Evolutionary conservation across 805 yeast species (phyloP), one percentile per base, ranked within the genome.

Genomic region (Clavispora fructus): DNA sequence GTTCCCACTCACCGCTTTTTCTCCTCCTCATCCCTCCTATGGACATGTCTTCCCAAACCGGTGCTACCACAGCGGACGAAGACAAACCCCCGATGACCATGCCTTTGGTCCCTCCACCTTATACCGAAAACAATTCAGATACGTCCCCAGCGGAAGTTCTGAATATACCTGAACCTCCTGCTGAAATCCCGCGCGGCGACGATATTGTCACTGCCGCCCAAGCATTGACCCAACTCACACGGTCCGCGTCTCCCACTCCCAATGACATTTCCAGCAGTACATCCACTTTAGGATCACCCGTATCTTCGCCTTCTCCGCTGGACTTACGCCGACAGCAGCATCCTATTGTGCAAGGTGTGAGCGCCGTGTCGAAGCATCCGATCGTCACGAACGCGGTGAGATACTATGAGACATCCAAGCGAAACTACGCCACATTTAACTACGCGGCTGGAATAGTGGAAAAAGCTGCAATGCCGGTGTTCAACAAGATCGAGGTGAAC

Each of bases 381-480:
- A 54, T 72, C 33, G 79, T 71, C 39, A 74, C 70, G 39, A 74
- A 72, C 59, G 79, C 78, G 19, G 78, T 73, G 49, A 74, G 68
- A 46, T 68, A 75, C 57, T 69, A 74, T 59, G 75, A 74, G 50
- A 64, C 67, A 44, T 68, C 72, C 52, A 75, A 71, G 62, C 61
- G 69, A 52, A 76, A 59, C 56, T 76, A 59, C 55, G 72, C 75
- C 33, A 68, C 79, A 35, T 75, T 79, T 58, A 74, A 75, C 57
- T 80, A 79, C 60, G 84, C 83, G 17, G 85, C 83, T 1, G 85
- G 75, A 31, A 73, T 79, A 49, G 78, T 80, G 33, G 83, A 77
- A 57, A 70, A 73, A 49, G 80, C 80, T 0, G 79, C 83, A 13
- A 62, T 70, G 35, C 82, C 82, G 1, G 72, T 77, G 51, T 83